Percentiles rank a stretch among this genome's conserved stretches.
Evolutionary conservation across 495 filamentous ascomycete genomes (phyloP).

Genomic region (Xylaria longipes): DNA sequence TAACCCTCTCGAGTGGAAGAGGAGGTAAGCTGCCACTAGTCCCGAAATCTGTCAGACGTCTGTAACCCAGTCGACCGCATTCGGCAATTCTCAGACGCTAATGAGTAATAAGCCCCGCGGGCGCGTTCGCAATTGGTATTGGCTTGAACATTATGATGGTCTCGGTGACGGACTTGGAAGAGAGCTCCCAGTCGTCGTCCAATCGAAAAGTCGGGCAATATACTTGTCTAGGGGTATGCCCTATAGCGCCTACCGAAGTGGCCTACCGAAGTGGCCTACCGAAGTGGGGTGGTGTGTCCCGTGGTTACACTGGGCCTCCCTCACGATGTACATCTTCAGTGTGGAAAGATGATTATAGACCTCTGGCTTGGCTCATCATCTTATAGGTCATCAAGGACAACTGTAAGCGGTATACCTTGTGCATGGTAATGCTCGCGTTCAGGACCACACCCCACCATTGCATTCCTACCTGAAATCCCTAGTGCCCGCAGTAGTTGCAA

Average conservation of each 20-base stretch:
- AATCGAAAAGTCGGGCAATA: slow-evolving; percentile 1
- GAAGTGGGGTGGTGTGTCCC: slow-evolving; percentile 7
- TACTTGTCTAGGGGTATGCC: neutral
- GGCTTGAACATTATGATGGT: neutral
- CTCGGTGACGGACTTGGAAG: neutral
- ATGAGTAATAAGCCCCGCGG: neutral
- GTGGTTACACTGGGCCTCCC: slow-evolving; percentile 17
- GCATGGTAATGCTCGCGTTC: neutral
- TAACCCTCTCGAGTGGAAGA: neutral
- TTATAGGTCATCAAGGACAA: slow-evolving; percentile 11
- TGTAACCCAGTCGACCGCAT: neutral
- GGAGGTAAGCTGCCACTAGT: neutral
- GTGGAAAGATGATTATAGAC: neutral
- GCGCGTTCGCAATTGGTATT: neutral
- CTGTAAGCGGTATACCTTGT: neutral
- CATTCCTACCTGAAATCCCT: slow-evolving; percentile 9
- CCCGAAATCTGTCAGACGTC: neutral
- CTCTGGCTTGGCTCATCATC: slow-evolving; percentile 10
- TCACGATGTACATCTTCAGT: neutral
- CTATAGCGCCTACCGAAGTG: neutral
- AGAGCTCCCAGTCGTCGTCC: neutral
- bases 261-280: no score
- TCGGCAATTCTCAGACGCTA: neutral
- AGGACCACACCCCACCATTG: slow-evolving; percentile 4
- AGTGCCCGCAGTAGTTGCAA: neutral